A percentile compares a stretch with the other conserved stretches of the same genome.
phyloP scores from a whole-genome alignment of 1,139 yeast species.

The Saccharomyces hybrid region DNA sequence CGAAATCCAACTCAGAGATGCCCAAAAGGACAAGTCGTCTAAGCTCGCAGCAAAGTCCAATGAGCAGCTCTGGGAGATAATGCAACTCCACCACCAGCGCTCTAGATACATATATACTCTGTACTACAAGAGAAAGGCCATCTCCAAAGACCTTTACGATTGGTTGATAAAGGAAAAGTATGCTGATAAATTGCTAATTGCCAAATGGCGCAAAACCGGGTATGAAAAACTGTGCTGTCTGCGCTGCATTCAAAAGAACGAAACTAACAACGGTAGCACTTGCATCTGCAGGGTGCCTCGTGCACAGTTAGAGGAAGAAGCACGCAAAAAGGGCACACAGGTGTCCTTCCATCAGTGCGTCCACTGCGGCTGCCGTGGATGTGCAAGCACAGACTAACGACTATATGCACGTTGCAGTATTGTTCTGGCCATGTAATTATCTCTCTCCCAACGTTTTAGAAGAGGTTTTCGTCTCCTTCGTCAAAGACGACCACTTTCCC shows the following conservation, averaged over 20 bases:
- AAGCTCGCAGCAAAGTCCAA: conserved; percentile 29
- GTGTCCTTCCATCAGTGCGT: conserved; percentile 51
- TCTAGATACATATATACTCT: conserved; percentile 70
- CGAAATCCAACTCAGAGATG: conserved; percentile 50
- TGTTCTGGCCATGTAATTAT: neutral
- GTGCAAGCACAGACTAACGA: conserved; percentile 65
- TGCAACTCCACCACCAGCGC: conserved; percentile 63
- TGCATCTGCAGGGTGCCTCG: conserved; percentile 87
- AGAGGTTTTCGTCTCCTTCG: neutral
- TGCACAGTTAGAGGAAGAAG: conserved; percentile 37
- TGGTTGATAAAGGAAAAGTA: conserved; percentile 66
- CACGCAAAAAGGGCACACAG: conserved; percentile 15
- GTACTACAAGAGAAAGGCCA: conserved; percentile 60
- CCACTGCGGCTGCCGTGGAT: conserved; percentile 86
- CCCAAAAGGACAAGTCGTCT: conserved; percentile 35
- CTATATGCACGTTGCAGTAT: neutral
- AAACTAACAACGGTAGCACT: conserved; percentile 54
- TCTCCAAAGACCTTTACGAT: conserved; percentile 61
- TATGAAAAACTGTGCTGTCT: conserved; percentile 83
- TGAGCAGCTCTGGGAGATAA: conserved; percentile 66
- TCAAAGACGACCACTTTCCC: neutral
- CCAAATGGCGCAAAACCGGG: conserved; percentile 89
- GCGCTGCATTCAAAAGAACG: conserved; percentile 62
- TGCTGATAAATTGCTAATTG: conserved; percentile 64
- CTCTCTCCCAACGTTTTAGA: neutral